These are phyloP conservation scores for Bromus sterilis DNA, from an alignment of 176 grass and related monocot species.

Conservation along the genomic window DNA sequence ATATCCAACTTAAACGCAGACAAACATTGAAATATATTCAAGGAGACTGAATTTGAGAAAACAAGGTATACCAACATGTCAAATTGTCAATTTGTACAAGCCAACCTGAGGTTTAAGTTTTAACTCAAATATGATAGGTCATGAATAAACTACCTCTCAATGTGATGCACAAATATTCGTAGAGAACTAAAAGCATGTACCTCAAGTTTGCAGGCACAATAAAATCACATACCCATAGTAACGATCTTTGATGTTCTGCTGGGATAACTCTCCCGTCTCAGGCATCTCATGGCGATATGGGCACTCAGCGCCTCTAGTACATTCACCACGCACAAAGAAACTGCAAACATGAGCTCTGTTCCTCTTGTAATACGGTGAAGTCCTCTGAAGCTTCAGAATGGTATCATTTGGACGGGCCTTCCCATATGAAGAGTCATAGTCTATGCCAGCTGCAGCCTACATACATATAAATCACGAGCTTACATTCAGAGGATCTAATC, in stretches of 20 bases:
- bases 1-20: background rate
- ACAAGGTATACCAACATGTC: background rate
- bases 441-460: constrained; percentile 90
- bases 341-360: constrained; percentile 97
- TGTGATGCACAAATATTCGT: background rate
- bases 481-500: background rate
- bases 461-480: constrained; percentile 12
- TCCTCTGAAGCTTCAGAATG: constrained; percentile 96
- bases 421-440: constrained; percentile 87
- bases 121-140: background rate
- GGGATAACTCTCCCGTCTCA: constrained; percentile 94
- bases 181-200: background rate
- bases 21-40: background rate
- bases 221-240: constrained; percentile 82
- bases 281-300: constrained; percentile 99
- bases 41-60: background rate
- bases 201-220: background rate
- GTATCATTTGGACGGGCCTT: constrained; percentile 83
- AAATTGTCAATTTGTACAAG: background rate
- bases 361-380: constrained; percentile 97
- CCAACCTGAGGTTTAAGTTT: background rate
- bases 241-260: constrained; percentile 99
- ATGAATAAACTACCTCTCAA: background rate
- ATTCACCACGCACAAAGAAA: constrained; percentile 94
- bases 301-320: constrained; percentile 91